These are phyloP conservation scores for Rusavskia elegans DNA, from an alignment of 495 filamentous ascomycete species.

Conservation along the genomic window DNA sequence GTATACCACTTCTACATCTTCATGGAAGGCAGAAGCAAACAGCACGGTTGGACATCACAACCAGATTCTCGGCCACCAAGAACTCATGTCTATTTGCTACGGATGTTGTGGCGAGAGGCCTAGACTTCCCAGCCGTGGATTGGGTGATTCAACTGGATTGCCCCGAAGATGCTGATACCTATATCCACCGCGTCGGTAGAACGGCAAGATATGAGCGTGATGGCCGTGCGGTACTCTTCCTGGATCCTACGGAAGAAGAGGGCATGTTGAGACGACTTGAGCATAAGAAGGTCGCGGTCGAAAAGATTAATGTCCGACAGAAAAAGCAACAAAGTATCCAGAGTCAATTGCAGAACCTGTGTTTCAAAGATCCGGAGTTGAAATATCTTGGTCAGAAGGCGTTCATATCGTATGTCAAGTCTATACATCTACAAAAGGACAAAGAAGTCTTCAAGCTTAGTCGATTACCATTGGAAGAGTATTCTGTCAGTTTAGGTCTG, in stretches of 20 bases:
- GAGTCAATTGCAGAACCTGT: constrained; percentile 74
- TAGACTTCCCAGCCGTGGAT: constrained; percentile 93
- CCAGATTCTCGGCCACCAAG: constrained; percentile 60
- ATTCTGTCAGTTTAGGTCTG: constrained; percentile 68
- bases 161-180: constrained; percentile 91
- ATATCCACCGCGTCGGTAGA: constrained; percentile 90
- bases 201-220: constrained; percentile 86
- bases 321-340: constrained; percentile 80
- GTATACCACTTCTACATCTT: constrained; percentile 86
- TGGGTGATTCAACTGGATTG: constrained; percentile 95
- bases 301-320: constrained; percentile 65
- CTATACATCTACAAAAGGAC: constrained; percentile 76
- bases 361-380: constrained; percentile 84
- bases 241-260: constrained; percentile 80
- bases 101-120: constrained; percentile 80
- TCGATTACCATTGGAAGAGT: constrained; percentile 68
- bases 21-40: constrained; percentile 90
- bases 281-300: constrained; percentile 75
- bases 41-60: constrained; percentile 71
- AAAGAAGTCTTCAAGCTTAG: constrained; percentile 79
- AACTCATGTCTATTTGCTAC: constrained; percentile 84
- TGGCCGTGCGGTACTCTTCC: constrained; percentile 77
- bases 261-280: constrained; percentile 70
- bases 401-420: constrained; percentile 74
- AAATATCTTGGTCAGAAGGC: constrained; percentile 96